Evolutionary conservation across 345 rosid species (phyloP).

Genomic region (Lepidium sativum): DNA sequence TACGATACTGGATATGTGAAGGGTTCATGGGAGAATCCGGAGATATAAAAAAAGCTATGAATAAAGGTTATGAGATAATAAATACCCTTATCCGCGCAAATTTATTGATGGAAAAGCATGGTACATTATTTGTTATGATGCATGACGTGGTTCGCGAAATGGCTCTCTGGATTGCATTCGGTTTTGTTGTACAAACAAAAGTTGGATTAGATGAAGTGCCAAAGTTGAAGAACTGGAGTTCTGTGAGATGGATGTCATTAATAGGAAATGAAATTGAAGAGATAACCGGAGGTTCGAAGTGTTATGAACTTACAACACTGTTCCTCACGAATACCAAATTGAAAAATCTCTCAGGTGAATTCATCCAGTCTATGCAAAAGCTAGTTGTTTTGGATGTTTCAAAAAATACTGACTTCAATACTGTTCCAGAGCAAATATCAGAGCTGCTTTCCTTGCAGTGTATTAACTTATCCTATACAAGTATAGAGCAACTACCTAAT

Average conservation of each 20-base stretch:
- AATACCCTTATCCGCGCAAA: not conserved
- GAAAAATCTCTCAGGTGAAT: not conserved
- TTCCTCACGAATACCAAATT: not conserved
- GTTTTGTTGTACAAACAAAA: not conserved
- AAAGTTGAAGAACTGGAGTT: not conserved
- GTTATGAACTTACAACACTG: conserved; percentile 14
- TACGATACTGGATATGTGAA: not conserved
- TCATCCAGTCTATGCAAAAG: not conserved
- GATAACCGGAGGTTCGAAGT: not conserved
- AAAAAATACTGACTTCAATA: fast-evolving
- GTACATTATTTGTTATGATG: fast-evolving
- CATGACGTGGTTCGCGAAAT: not conserved
- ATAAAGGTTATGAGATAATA: not conserved
- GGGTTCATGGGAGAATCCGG: not conserved
- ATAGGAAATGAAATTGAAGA: conserved; percentile 6
- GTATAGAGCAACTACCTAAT: not conserved
- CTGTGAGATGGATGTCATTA: conserved; percentile 7
- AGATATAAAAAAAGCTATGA: not conserved
- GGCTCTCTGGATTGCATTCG: not conserved
- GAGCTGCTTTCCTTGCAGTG: conserved; percentile 7
- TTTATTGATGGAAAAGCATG: not conserved
- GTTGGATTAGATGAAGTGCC: not conserved
- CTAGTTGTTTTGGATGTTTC: not conserved
- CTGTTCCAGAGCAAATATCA: conserved; percentile 8
- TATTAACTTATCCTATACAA: conserved; percentile 3